A percentile compares a stretch with the other conserved stretches of the same genome.
phyloP scores from a whole-genome alignment of 2,329 filamentous ascomycete species.

The Emmonsia crescens region DNA sequence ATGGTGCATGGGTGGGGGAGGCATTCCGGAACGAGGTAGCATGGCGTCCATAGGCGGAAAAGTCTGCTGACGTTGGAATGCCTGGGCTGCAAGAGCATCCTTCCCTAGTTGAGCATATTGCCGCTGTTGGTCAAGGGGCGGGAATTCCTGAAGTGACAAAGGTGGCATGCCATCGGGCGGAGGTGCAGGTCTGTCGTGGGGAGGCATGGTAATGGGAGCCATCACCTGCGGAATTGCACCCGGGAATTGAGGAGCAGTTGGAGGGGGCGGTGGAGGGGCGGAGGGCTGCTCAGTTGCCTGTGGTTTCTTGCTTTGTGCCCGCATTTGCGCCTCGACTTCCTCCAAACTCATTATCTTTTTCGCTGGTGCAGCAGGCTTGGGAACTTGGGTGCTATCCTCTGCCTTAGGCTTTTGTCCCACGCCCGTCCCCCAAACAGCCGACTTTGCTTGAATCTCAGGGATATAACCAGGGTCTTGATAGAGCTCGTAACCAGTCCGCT shows the following conservation, averaged over 20 bases:
- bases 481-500: slow-evolving; percentile 78
- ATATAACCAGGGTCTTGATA: slow-evolving; percentile 77
- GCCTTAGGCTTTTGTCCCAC: slow-evolving; percentile 41
- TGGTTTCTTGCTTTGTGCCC: slow-evolving; percentile 27
- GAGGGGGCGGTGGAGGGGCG: slow-evolving; percentile 21
- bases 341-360: slow-evolving; percentile 91
- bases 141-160: slow-evolving; percentile 35
- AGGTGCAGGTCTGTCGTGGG: slow-evolving; percentile 5
- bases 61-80: slow-evolving; percentile 26
- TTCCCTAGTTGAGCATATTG: slow-evolving; percentile 27
- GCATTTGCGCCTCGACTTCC: slow-evolving; percentile 91
- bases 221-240: neutral
- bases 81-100: slow-evolving; percentile 26
- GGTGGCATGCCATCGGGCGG: slow-evolving; percentile 11
- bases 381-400: slow-evolving; percentile 6
- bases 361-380: slow-evolving; percentile 25
- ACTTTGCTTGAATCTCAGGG: slow-evolving; percentile 83
- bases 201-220: slow-evolving; percentile 11
- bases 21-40: slow-evolving; percentile 35
- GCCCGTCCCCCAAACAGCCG: slow-evolving; percentile 78
- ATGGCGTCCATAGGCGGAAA: slow-evolving; percentile 31
- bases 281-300: slow-evolving; percentile 22
- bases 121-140: slow-evolving; percentile 42
- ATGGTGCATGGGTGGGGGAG: slow-evolving; percentile 50
- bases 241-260: slow-evolving; percentile 9